These are phyloP conservation scores for Hygrocybe coccinea DNA, from an alignment of 768 basidiomycete genomes.

Conservation along the genomic window DNA sequence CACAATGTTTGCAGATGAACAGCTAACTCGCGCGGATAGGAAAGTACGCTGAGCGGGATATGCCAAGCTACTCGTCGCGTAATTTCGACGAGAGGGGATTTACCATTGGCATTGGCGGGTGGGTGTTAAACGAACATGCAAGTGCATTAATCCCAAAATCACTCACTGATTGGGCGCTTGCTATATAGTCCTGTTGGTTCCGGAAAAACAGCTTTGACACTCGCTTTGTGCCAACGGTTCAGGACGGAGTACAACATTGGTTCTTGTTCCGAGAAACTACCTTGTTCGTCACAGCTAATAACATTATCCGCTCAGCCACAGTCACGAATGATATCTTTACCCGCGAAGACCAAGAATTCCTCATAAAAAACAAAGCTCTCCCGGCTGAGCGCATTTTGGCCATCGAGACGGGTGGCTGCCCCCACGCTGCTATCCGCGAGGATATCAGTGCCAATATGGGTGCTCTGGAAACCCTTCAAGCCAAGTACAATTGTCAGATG, in stretches of 20 bases:
- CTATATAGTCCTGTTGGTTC: constrained; percentile 98
- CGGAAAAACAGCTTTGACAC: constrained; percentile 91
- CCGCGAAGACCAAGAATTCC: constrained; percentile 93
- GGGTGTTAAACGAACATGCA: constrained; percentile 22
- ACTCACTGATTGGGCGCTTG: not conserved
- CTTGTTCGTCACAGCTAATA: not conserved
- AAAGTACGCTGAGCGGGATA: constrained; percentile 85
- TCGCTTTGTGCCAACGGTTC: constrained; percentile 80
- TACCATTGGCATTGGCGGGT: constrained; percentile 98
- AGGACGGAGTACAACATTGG: constrained; percentile 89
- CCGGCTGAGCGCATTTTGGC: constrained; percentile 82
- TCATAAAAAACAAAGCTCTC: constrained; percentile 88
- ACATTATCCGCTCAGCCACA: constrained; percentile 50
- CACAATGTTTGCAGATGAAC: not conserved
- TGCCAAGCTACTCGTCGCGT: constrained; percentile 79
- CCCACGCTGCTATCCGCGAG: constrained; percentile 96
- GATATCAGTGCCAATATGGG: constrained; percentile 98
- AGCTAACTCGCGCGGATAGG: constrained; percentile 42
- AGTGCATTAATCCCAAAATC: not conserved
- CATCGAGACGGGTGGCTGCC: constrained; percentile 97
- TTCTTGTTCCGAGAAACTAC: constrained; percentile 30
- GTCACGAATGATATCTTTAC: constrained; percentile 99
- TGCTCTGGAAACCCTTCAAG: constrained; percentile 90
- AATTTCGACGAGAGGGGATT: constrained; percentile 93
- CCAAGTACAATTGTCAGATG: constrained; percentile 83